Conservation (phyloP, 306 rosid genomes). For the Vigna trinervia region DNA sequence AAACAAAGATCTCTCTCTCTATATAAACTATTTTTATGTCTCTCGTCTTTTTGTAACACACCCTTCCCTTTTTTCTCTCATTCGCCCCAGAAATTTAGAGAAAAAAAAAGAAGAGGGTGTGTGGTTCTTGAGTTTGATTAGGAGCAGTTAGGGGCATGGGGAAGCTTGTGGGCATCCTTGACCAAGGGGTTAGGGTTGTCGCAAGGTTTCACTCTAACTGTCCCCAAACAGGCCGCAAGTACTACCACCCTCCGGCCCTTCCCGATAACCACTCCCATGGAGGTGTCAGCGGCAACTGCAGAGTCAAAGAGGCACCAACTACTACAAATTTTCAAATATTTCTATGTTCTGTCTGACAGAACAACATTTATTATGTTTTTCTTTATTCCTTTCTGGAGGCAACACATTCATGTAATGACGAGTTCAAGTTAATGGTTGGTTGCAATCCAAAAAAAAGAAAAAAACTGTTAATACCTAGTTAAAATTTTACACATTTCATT, state of each 20-base stretch:
- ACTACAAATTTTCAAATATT: slow-evolving; percentile 44
- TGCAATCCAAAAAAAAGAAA: no score
- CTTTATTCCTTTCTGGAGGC: background rate
- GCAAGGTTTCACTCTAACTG: slow-evolving; percentile 67
- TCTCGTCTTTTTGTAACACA: no score
- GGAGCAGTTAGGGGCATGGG: slow-evolving; percentile 43
- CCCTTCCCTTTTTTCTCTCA: background rate
- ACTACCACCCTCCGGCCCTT: slow-evolving; percentile 66
- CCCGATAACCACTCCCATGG: slow-evolving; percentile 35
- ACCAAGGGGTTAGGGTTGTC: slow-evolving; percentile 61
- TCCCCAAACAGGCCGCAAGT: slow-evolving; percentile 75
- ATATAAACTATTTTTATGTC: no score
- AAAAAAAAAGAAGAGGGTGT: background rate
- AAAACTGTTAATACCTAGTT: no score
- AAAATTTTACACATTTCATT: background rate
- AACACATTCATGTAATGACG: background rate
- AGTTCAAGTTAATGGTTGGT: background rate
- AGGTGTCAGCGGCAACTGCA: background rate
- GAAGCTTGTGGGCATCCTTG: slow-evolving; percentile 66
- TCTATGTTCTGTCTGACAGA: slow-evolving; percentile 59
- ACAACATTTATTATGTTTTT: background rate
- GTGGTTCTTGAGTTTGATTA: background rate
- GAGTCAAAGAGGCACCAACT: slow-evolving; percentile 32
- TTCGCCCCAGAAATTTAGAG: background rate
- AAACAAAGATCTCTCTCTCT: no score